A percentile compares a stretch with the other conserved stretches of the same genome.
phyloP scores from a whole-genome alignment of 202 grass and related monocot species.

The Elaeis oleifera region DNA sequence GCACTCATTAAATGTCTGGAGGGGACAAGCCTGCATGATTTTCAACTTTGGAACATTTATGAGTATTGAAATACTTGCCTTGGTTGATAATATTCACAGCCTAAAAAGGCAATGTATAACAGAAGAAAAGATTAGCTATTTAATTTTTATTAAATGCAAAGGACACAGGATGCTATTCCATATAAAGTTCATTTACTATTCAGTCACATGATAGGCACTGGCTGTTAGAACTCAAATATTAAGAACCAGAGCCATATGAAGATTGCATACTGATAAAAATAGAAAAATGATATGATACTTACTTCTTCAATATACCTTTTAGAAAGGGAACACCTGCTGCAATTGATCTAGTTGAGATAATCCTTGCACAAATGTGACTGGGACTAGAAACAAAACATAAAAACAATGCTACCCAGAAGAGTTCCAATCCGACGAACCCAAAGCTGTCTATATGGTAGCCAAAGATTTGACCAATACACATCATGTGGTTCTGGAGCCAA shows the following conservation, averaged over 20 bases:
- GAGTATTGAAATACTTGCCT: no score
- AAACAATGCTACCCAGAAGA: slow-evolving; percentile 60
- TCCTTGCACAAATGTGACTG: slow-evolving; percentile 85
- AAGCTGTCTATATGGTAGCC: slow-evolving; percentile 73
- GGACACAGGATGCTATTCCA: not conserved
- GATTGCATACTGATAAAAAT: not conserved
- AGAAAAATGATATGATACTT: slow-evolving; percentile 16
- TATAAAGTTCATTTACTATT: not conserved
- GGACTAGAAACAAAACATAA: slow-evolving; percentile 78
- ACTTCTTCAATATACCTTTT: slow-evolving; percentile 66
- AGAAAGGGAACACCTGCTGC: slow-evolving; percentile 66
- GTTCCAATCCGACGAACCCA: slow-evolving; percentile 74
- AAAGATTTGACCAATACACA: slow-evolving; percentile 95
- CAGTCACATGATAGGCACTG: no score
- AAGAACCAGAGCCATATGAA: not conserved
- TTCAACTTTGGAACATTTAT: no score
- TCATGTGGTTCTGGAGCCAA: slow-evolving; percentile 77
- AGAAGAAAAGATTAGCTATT: no score
- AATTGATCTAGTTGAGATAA: slow-evolving; percentile 75
- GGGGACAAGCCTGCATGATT: no score
- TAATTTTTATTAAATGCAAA: not conserved
- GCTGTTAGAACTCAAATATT: no score
- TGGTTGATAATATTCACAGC: no score
- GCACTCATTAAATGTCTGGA: no score
- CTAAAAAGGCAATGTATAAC: no score